These are phyloP conservation scores for Tolypocladium sp. DNA, from an alignment of 2,329 filamentous ascomycete genomes.

Conservation along the genomic window DNA sequence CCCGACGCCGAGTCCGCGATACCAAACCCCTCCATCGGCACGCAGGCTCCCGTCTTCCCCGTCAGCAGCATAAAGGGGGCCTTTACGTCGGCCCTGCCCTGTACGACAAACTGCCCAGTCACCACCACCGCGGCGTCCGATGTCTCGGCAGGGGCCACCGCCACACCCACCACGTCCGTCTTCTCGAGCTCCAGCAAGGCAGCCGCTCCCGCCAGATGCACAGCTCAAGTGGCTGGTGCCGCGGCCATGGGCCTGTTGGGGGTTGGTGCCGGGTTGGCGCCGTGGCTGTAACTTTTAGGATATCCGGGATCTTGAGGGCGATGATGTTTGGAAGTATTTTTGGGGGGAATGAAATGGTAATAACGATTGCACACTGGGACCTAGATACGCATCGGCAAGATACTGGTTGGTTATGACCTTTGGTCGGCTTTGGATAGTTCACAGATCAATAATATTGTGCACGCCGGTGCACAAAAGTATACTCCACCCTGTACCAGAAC, in stretches of 20 bases:
- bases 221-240: constrained; percentile 16
- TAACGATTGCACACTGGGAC: background rate
- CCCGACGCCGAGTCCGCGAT: constrained; percentile 23
- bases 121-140: constrained; percentile 14
- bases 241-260: constrained; percentile 17
- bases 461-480: background rate
- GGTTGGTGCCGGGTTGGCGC: constrained; percentile 18
- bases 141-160: constrained; percentile 9
- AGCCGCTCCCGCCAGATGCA: constrained; percentile 12
- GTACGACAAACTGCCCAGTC: constrained; percentile 28
- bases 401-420: too few relatives aligned
- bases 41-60: constrained; percentile 43
- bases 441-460: background rate
- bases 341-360: too few relatives aligned
- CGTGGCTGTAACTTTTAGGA: background rate
- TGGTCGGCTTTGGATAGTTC: background rate
- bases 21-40: constrained; percentile 27
- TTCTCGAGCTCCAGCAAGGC: constrained; percentile 14
- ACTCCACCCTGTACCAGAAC: background rate
- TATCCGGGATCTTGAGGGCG: background rate
- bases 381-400: background rate
- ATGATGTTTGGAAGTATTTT: background rate
- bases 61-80: constrained; percentile 35
- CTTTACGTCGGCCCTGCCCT: constrained; percentile 34
- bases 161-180: constrained; percentile 8